A percentile compares a stretch with the other conserved stretches of the same genome.
phyloP scores from a whole-genome alignment of 139 green algal species.

The Chlamydomonas asymmetrica region DNA sequence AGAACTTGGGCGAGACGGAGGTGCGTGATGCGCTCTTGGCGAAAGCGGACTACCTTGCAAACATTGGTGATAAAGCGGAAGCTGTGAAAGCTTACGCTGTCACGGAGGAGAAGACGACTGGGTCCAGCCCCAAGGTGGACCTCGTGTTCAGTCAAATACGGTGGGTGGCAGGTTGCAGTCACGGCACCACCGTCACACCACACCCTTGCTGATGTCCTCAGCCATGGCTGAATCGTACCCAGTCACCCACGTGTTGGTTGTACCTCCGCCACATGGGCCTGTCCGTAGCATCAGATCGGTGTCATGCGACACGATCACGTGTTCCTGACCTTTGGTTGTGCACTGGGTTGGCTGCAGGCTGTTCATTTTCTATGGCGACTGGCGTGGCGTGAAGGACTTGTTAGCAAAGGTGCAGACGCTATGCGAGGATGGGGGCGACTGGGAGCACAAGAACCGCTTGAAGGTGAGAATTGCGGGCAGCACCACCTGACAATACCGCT shows the following conservation, averaged over 20 bases:
- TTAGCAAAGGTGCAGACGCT: constrained; percentile 71
- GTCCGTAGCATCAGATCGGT: background rate
- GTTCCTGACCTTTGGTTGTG: background rate
- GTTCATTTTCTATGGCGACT: constrained; percentile 81
- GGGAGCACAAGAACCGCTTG: constrained; percentile 98
- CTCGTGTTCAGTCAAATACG: constrained; percentile 86
- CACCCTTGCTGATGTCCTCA: background rate
- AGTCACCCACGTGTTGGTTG: background rate
- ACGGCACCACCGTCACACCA: background rate
- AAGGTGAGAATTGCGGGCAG: constrained; percentile 73
- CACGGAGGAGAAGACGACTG: constrained; percentile 85
- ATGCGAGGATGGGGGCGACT: constrained; percentile 92
- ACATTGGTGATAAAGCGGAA: constrained; percentile 74
- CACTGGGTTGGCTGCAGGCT: constrained; percentile 55
- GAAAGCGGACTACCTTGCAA: constrained; percentile 85
- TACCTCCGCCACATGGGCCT: background rate
- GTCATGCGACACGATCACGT: background rate
- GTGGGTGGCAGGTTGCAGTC: constrained; percentile 38
- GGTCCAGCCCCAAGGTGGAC: constrained; percentile 93
- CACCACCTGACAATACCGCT: no score
- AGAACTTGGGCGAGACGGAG: constrained; percentile 95
- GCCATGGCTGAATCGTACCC: background rate
- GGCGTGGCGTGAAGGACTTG: constrained; percentile 67
- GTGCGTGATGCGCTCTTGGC: constrained; percentile 89
- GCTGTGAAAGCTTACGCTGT: constrained; percentile 74